These are phyloP conservation scores for Wickerhamiella spandovensis DNA, from an alignment of 805 yeast genomes.

Conservation along the genomic window DNA sequence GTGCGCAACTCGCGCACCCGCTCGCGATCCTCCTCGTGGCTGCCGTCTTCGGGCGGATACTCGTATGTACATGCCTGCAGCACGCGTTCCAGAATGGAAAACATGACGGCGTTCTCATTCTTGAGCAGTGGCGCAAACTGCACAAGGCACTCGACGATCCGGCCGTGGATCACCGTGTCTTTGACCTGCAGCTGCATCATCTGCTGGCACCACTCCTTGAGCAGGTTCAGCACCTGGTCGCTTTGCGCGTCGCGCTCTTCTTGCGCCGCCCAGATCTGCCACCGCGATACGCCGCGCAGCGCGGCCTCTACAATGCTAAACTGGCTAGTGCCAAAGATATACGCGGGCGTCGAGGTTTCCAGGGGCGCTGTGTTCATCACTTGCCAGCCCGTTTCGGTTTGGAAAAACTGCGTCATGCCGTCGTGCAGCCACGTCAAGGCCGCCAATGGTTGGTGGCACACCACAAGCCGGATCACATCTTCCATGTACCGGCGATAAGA, in stretches of 20 bases:
- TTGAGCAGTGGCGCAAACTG: conserved; percentile 85
- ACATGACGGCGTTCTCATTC: conserved; percentile 58
- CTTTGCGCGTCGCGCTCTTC: conserved; percentile 32
- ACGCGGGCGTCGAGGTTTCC: conserved; percentile 33
- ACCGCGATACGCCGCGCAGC: conserved; percentile 81
- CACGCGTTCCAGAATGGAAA: conserved; percentile 72
- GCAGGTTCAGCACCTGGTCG: conserved; percentile 45
- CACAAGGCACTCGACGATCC: conserved; percentile 81
- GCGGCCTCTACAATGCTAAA: conserved; percentile 80
- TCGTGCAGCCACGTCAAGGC: conserved; percentile 72
- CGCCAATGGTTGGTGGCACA: conserved; percentile 73
- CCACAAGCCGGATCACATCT: conserved; percentile 76
- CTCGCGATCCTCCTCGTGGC: conserved; percentile 62
- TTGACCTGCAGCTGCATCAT: conserved; percentile 60
- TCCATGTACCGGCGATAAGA: conserved; percentile 76
- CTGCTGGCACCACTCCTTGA: conserved; percentile 41
- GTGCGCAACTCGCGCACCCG: conserved; percentile 76
- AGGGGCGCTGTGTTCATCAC: conserved; percentile 35
- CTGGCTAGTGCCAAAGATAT: conserved; percentile 64
- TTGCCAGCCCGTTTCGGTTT: conserved; percentile 47
- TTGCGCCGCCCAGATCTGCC: conserved; percentile 83
- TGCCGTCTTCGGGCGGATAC: conserved; percentile 44
- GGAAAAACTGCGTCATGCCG: conserved; percentile 57
- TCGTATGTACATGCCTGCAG: conserved; percentile 76
- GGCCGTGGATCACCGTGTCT: conserved; percentile 70